Conservation (phyloP, 345 rosid species). For the Melastoma malabathricum region DNA sequence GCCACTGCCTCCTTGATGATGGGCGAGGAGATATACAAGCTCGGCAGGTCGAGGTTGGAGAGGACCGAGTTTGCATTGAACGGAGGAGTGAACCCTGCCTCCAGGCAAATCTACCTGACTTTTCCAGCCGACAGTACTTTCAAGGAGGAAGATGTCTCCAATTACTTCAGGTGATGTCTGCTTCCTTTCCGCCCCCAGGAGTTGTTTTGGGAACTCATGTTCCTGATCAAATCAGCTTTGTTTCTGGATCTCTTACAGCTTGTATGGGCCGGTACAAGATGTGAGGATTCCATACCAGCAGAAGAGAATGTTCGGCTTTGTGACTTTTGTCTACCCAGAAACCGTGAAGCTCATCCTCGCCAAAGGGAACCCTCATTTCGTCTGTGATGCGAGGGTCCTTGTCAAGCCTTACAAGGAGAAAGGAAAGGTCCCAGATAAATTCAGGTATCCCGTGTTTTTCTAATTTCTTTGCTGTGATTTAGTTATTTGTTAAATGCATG, state of each 20-base stretch:
- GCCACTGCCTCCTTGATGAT: slow-evolving; percentile 50
- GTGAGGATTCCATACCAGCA: slow-evolving; percentile 93
- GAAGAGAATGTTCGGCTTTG: slow-evolving; percentile 96
- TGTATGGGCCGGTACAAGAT: slow-evolving; percentile 92
- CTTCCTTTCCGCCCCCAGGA: too few relatives aligned
- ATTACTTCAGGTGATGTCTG: slow-evolving; percentile 55
- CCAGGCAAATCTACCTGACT: slow-evolving; percentile 91
- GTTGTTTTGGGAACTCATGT: too few relatives aligned
- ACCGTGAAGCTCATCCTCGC: slow-evolving; percentile 83
- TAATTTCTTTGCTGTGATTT: neutral
- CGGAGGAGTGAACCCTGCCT: slow-evolving; percentile 64
- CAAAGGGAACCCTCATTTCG: slow-evolving; percentile 89
- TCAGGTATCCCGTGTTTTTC: slow-evolving; percentile 31
- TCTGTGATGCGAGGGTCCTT: slow-evolving; percentile 79
- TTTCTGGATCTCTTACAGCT: slow-evolving; percentile 21
- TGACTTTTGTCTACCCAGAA: slow-evolving; percentile 75
- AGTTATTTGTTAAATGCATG: neutral
- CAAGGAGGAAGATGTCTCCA: slow-evolving; percentile 83
- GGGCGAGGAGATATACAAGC: slow-evolving; percentile 59
- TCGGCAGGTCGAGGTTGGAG: slow-evolving; percentile 66
- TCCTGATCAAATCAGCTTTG: neutral
- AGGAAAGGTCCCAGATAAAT: slow-evolving; percentile 85
- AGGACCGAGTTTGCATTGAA: slow-evolving; percentile 40
- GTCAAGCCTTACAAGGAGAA: slow-evolving; percentile 97
- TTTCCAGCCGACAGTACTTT: slow-evolving; percentile 95